Base-by-base conservation (phyloP, 805 yeast genomes). In the Saccharomycopsis malanga region DNA sequence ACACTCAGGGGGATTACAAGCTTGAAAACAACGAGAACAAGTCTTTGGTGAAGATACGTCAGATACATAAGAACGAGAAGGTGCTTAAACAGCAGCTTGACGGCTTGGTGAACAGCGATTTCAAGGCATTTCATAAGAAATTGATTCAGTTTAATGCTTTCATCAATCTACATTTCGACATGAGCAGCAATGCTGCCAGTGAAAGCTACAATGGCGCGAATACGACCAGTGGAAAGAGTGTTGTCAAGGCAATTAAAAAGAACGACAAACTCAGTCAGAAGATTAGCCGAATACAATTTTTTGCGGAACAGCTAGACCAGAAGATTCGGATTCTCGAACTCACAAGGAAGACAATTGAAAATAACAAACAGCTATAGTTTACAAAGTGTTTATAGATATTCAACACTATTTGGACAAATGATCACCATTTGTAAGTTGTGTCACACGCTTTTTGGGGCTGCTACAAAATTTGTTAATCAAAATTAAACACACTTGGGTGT, bases 231-330 rank as follows among this genome's bases (percentile, higher is more conserved):
- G 15, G 39, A 22, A 32, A 42, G 14, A 14, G 15, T 3, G 4
- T 45, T 20, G 44, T 44, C 5, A 32, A 20, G n/a, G 21, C 34
- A 30, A 47, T 22, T 15, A 34, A 30, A 24, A 41, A 40, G n/a
- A 41, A 32, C 15, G 25, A 37, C 20, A 47, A 44, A 23, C 23
- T 48, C n/a, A 41, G 24, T 15, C 15, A 23, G 17, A 49, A 42
- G 34, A 49, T 45, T n/a, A 44, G 36, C 17, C 34, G 37, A 12
- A 46, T 49, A 6, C 55, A 52, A 36, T 27, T 4, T 25, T 43
- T 40, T 27, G 55, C 55, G 25, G 55, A 52, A 29, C 15, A 30
- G 34, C 43, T 49, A 6, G 55, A 52, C 32, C 55, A 46, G 34
- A 46, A 42, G 36, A 40, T 52, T 12, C 21, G 55, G 42, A 46